Evolutionary conservation across 768 basidiomycete genomes (phyloP).

Genomic region (Sporobolomyces roseus): DNA sequence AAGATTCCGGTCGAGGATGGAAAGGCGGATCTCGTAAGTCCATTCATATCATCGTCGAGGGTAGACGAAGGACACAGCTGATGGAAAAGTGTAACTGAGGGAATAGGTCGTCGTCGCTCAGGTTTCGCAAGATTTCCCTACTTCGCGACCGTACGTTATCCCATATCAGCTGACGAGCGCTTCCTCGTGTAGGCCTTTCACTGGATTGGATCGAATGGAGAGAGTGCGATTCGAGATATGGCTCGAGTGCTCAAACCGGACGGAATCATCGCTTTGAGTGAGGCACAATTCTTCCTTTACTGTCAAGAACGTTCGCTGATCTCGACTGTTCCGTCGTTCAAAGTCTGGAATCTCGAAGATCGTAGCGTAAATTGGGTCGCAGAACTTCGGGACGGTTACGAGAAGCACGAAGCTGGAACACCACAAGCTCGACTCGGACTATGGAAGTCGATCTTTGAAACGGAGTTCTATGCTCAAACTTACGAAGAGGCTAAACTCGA

Average conservation of each 20-base stretch:
- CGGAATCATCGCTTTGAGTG: conserved; percentile 66
- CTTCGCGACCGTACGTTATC: no score
- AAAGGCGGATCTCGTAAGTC: conserved; percentile 73
- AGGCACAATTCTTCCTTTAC: no score
- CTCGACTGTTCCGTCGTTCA: no score
- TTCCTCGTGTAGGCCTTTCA: conserved; percentile 86
- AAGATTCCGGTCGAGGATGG: conserved; percentile 59
- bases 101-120: conserved; percentile 26
- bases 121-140: no score
- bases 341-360: conserved; percentile 94
- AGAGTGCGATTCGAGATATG: conserved; percentile 69
- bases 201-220: conserved; percentile 76
- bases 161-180: no score
- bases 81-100: no score
- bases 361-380: conserved; percentile 69
- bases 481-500: conserved; percentile 57
- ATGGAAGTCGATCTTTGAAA: conserved; percentile 38
- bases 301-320: no score
- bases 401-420: conserved; percentile 52
- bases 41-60: no score
- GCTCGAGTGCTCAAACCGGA: conserved; percentile 70
- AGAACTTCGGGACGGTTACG: conserved; percentile 60
- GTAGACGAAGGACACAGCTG: no score
- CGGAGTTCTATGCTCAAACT: conserved; percentile 55
- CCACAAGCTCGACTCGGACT: conserved; percentile 56